Conservation (phyloP, 2,329 filamentous ascomycete genomes). For the Fusarium sororula region DNA sequence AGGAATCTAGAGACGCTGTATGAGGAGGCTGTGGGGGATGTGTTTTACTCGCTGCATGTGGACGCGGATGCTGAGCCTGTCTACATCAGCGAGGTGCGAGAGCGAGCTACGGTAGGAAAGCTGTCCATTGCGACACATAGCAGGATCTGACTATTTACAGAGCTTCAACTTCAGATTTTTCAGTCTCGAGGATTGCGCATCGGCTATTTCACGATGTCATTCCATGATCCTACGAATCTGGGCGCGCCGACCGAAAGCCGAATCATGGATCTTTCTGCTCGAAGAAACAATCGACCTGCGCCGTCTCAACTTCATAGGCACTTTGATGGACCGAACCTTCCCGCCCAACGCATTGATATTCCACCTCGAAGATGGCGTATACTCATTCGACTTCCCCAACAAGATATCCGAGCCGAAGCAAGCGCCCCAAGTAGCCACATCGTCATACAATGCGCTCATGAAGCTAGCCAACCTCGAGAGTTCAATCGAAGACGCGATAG, state of each 20-base stretch:
- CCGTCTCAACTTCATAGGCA: conserved; percentile 81
- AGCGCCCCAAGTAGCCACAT: conserved; percentile 66
- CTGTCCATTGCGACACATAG: background rate
- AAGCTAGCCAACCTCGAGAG: conserved; percentile 87
- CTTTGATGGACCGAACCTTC: conserved; percentile 73
- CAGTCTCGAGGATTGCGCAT: conserved; percentile 72
- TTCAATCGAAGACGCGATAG: conserved; percentile 88
- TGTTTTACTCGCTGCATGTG: conserved; percentile 87
- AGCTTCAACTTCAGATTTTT: conserved; percentile 93
- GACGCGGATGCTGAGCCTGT: conserved; percentile 73
- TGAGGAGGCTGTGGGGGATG: conserved; percentile 79
- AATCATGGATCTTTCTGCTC: conserved; percentile 70
- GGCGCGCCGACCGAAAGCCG: conserved; percentile 64
- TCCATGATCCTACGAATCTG: conserved; percentile 77
- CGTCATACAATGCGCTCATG: conserved; percentile 89
- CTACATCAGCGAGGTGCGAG: conserved; percentile 87
- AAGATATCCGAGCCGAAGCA: conserved; percentile 62
- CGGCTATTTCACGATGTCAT: conserved; percentile 71
- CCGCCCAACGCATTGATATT: conserved; percentile 86
- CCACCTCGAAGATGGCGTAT: conserved; percentile 86
- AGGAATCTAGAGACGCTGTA: conserved; percentile 79
- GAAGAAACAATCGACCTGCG: conserved; percentile 77
- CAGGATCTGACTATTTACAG: conserved; percentile 44
- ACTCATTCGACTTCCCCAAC: conserved; percentile 76
- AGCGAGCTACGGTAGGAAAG: conserved; percentile 71